phyloP scores from a whole-genome alignment of 306 rosid genomes.

The Abrus precatorius region DNA sequence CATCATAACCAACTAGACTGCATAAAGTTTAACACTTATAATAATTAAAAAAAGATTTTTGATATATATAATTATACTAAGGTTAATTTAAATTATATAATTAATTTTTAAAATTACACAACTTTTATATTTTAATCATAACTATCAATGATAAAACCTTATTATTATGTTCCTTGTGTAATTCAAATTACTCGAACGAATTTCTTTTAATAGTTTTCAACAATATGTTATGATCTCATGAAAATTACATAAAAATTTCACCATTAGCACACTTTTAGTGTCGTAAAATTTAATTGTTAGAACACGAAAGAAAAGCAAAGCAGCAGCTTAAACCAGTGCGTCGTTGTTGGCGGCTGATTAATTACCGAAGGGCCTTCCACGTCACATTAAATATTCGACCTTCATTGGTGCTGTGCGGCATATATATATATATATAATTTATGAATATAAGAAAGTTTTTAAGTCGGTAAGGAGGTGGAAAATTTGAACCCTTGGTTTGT shows the following conservation, averaged over 20 bases:
- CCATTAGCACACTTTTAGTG: background rate
- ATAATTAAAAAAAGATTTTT: too few relatives aligned
- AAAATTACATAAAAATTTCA: too few relatives aligned
- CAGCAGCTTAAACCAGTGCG: background rate
- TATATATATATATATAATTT: background rate
- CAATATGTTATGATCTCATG: background rate
- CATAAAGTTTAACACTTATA: too few relatives aligned
- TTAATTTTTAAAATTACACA: too few relatives aligned
- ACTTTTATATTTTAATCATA: too few relatives aligned
- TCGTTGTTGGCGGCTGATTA: background rate
- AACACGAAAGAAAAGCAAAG: background rate
- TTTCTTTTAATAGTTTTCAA: background rate
- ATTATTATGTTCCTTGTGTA: too few relatives aligned
- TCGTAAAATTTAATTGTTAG: background rate
- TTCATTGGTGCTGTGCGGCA: background rate
- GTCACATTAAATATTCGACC: background rate
- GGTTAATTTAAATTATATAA: too few relatives aligned
- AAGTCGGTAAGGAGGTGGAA: background rate
- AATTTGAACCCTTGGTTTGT: background rate
- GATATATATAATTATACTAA: too few relatives aligned
- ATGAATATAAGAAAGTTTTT: conserved; percentile 10
- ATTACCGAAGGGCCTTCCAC: background rate
- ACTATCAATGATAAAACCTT: too few relatives aligned
- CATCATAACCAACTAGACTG: too few relatives aligned
- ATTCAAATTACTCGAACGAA: too few relatives aligned